Evolutionary conservation across 257 asterid species (phyloP).

Genomic region (Nicotiana tabacum): DNA sequence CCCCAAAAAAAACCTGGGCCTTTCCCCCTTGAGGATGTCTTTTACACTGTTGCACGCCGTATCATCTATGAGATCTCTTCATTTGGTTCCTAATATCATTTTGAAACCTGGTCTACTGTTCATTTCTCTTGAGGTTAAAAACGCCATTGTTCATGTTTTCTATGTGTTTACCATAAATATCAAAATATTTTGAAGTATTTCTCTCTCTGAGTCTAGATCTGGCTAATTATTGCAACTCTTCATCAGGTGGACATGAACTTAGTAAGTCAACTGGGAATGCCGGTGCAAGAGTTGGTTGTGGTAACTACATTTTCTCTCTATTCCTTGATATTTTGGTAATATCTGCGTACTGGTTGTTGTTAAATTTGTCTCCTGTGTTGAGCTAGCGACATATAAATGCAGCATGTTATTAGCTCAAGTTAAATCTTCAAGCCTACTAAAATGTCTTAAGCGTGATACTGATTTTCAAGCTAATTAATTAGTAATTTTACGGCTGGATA

Average conservation of each 20-base stretch:
- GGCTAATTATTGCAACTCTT: constrained; percentile 3
- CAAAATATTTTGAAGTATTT: neutral
- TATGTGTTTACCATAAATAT: neutral
- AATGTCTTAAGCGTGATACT: neutral
- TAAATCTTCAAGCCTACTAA: neutral
- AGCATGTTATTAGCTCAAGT: neutral
- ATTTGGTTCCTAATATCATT: neutral
- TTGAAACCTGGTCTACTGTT: neutral
- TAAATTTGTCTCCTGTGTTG: neutral
- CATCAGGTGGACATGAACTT: constrained; percentile 87
- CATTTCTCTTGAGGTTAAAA: neutral
- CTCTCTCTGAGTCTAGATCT: neutral
- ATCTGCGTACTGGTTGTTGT: neutral
- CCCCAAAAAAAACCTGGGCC: no score
- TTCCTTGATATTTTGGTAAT: neutral
- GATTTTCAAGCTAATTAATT: neutral
- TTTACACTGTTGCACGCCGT: neutral
- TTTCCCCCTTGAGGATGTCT: neutral
- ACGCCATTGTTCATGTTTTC: no score
- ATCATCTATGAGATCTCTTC: neutral
- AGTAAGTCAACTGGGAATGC: constrained; percentile 91
- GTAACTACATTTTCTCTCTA: constrained; percentile 31
- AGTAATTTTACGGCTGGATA: neutral
- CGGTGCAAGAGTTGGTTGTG: constrained; percentile 90
- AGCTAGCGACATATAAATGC: neutral